Evolutionary conservation across 306 rosid species (phyloP).

Genomic region (Vachellia collinsii): DNA sequence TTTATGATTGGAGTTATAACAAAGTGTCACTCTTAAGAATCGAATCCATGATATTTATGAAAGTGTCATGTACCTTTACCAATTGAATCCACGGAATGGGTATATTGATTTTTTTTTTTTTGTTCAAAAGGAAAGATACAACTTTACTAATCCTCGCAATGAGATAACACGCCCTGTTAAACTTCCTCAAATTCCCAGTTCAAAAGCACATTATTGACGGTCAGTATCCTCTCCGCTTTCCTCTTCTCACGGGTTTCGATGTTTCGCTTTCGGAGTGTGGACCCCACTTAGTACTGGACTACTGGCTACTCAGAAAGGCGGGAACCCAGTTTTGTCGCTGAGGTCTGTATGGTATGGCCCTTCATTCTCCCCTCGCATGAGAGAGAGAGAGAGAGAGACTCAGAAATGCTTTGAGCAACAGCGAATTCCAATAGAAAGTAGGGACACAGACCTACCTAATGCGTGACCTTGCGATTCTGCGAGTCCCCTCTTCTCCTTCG

Average conservation of each 20-base stretch:
- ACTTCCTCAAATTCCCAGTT: slow-evolving; percentile 48
- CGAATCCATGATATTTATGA: too few species aligned
- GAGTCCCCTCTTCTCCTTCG: not conserved
- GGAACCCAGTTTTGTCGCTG: slow-evolving; percentile 79
- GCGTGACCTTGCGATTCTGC: not conserved
- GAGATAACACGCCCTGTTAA: slow-evolving; percentile 21
- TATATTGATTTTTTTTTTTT: too few species aligned
- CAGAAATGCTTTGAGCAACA: slow-evolving; percentile 15
- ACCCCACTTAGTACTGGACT: slow-evolving; percentile 55
- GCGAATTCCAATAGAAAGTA: not conserved
- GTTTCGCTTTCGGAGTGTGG: slow-evolving; percentile 70
- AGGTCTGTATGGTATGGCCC: slow-evolving; percentile 35
- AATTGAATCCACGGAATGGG: too few species aligned
- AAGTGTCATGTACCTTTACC: too few species aligned
- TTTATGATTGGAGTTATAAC: too few species aligned
- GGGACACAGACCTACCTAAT: not conserved
- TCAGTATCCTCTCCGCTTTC: not conserved
- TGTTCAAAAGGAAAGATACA: not conserved
- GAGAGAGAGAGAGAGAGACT: slow-evolving; percentile 39
- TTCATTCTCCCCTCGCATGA: not conserved
- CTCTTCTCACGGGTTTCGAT: slow-evolving; percentile 57
- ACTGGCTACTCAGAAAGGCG: slow-evolving; percentile 66
- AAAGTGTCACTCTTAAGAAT: too few species aligned
- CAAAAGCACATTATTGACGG: slow-evolving; percentile 42
- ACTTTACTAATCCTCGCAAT: slow-evolving; percentile 31